phyloP scores from a whole-genome alignment of 345 rosid species.

The Salix brachista region DNA sequence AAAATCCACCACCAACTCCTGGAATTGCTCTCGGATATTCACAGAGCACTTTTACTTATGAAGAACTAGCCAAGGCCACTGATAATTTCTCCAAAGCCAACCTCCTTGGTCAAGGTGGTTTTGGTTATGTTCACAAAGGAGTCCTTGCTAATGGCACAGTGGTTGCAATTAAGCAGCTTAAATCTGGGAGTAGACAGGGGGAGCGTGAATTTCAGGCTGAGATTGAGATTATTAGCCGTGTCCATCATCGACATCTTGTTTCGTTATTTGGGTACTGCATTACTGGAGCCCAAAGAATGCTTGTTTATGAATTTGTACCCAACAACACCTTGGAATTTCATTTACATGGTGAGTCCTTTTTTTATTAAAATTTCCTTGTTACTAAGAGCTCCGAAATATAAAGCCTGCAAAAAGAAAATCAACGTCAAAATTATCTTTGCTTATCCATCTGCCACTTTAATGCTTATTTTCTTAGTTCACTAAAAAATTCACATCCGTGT shows the following conservation, averaged over 20 bases:
- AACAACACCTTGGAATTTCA: constrained; percentile 28
- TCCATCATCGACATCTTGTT: constrained; percentile 29
- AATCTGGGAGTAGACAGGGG: constrained; percentile 29
- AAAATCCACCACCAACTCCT: background rate
- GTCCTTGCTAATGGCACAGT: constrained; percentile 18
- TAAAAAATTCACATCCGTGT: background rate
- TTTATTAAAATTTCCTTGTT: background rate
- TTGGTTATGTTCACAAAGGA: constrained; percentile 31
- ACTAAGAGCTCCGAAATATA: too few species aligned
- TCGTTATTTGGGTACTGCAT: constrained; percentile 25
- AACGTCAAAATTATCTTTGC: background rate
- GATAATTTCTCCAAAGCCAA: constrained; percentile 17
- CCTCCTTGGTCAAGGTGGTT: constrained; percentile 30
- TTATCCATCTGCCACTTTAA: background rate
- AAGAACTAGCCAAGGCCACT: constrained; percentile 22
- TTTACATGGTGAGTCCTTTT: constrained; percentile 25
- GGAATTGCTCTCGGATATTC: constrained; percentile 8
- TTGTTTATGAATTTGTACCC: constrained; percentile 29
- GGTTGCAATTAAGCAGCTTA: constrained; percentile 30
- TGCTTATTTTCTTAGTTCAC: background rate
- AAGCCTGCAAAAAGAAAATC: background rate
- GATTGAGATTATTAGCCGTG: constrained; percentile 24
- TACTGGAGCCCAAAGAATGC: constrained; percentile 19
- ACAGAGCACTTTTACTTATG: constrained; percentile 13
- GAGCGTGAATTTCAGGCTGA: constrained; percentile 34